Base-by-base conservation (phyloP, 805 yeast genomes). In the Komagataella mondaviorum region DNA sequence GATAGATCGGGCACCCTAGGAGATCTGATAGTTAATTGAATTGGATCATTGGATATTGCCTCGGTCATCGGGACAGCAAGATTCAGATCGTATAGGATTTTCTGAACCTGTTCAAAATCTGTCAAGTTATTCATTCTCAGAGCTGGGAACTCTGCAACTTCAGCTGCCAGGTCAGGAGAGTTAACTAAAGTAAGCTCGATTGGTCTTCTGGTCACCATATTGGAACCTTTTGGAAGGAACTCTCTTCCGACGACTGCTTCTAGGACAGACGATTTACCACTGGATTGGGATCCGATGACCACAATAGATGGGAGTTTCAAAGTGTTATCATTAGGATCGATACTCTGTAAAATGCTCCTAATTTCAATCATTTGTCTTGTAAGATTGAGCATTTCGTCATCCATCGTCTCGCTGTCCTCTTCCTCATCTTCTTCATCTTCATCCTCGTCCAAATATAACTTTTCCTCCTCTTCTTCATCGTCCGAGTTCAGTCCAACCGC, bases 191-290 rank as follows among this genome's bases (percentile, higher is more conserved):
- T 95, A 56, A 93, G 73, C 68, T 93, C 99, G 48, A 93, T 91
- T 1, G 99, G 99, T 59, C 99, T 77, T 65, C 98, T 79, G 0
- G 99, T 93, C 39, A 95, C 99, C 99, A 93, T 95, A 63, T 95
- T 93, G 46, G 88, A 80, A 36, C 99, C 99, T 66, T 93, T 93
- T 43, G 99, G 99, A 53, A 93, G 70, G 58, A 93, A 93, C 63
- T 93, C 97, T 59, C 87, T 96, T n/a, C 99, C 99, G 4, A 93
- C 99, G 53, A 93, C 86, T 6, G 96, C 80, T 65, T 93, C 99
- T 48, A 93, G 73, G 1, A 93, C 99, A 1, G 98, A 91, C 0
- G 97, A 88, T 65, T 93, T 93, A 47, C 99, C 99, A 46, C 96
- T 87, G 6, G 96, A 86, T 70, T 93, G 99, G 1, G 98, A 91